Conservation (phyloP, 1,139 yeast species). For the Meyerozyma carpophila region DNA sequence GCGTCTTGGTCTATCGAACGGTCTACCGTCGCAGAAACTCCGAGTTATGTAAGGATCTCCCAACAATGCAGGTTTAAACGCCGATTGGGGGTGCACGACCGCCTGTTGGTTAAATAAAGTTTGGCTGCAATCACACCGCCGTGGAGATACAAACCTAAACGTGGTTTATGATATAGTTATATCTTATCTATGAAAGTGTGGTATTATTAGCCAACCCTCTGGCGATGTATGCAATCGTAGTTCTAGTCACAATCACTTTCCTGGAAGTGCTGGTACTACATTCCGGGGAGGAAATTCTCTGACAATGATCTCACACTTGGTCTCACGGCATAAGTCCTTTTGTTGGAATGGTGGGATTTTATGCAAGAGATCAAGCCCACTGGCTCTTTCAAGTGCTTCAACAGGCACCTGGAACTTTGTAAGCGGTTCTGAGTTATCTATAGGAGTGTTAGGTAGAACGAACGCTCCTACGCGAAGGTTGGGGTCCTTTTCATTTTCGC, state of each 20-base stretch:
- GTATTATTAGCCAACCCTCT: background rate
- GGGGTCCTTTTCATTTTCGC: slow-evolving; percentile 53
- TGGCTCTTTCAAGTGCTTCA: slow-evolving; percentile 79
- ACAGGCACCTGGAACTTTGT: slow-evolving; percentile 80
- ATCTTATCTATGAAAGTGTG: too few species aligned
- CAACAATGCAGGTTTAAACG: background rate
- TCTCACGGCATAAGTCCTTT: slow-evolving; percentile 72
- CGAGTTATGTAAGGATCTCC: background rate
- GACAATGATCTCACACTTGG: slow-evolving; percentile 74
- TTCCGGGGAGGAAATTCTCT: slow-evolving; percentile 62
- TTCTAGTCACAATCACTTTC: slow-evolving; percentile 8
- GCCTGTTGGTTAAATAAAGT: background rate
- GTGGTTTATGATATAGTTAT: background rate
- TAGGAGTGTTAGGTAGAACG: slow-evolving; percentile 80
- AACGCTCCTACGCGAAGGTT: slow-evolving; percentile 81
- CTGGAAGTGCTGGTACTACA: slow-evolving; percentile 19
- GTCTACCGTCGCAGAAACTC: background rate
- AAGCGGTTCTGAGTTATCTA: slow-evolving; percentile 66
- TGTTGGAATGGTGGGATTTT: slow-evolving; percentile 57
- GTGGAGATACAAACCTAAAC: background rate
- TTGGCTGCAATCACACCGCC: background rate
- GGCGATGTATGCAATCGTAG: background rate
- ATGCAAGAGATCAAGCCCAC: slow-evolving; percentile 78
- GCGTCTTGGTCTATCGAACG: background rate
- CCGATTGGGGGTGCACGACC: too few species aligned